These are phyloP conservation scores for Botrytis fabae DNA, from an alignment of 2,329 filamentous ascomycete genomes.

Conservation along the genomic window DNA sequence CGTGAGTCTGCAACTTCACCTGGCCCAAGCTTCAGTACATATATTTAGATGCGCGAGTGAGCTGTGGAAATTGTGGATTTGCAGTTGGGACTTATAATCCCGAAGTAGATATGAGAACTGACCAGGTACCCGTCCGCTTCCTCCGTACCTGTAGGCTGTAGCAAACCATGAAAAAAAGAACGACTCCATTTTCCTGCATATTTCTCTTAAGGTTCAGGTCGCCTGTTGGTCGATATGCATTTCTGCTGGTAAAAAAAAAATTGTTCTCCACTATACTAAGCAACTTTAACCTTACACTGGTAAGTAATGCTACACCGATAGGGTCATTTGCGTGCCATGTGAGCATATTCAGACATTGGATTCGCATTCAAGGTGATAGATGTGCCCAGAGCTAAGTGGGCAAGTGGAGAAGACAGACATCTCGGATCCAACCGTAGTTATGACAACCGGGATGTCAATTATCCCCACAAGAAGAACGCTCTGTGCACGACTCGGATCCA, in stretches of 20 bases:
- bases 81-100: not conserved
- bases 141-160: not conserved
- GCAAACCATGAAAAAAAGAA: not conserved
- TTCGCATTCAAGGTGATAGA: constrained; percentile 3
- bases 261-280: not conserved
- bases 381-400: constrained; percentile 8
- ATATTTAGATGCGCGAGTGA: not conserved
- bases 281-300: constrained; percentile 7
- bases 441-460: not conserved
- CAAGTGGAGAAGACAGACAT: not conserved
- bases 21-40: constrained; percentile 2
- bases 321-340: constrained; percentile 1
- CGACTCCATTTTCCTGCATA: not conserved
- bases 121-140: not conserved
- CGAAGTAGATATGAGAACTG: not conserved
- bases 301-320: constrained; percentile 14
- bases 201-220: not conserved
- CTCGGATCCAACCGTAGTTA: not conserved
- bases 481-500: constrained; percentile 3
- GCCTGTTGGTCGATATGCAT: not conserved
- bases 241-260: constrained; percentile 6
- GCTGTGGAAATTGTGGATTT: not conserved
- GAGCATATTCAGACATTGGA: constrained; percentile 4
- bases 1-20: not conserved
- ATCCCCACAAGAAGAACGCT: constrained; percentile 5